phyloP scores from a whole-genome alignment of 2,329 filamentous ascomycete genomes.

The Xylaria sp. region DNA sequence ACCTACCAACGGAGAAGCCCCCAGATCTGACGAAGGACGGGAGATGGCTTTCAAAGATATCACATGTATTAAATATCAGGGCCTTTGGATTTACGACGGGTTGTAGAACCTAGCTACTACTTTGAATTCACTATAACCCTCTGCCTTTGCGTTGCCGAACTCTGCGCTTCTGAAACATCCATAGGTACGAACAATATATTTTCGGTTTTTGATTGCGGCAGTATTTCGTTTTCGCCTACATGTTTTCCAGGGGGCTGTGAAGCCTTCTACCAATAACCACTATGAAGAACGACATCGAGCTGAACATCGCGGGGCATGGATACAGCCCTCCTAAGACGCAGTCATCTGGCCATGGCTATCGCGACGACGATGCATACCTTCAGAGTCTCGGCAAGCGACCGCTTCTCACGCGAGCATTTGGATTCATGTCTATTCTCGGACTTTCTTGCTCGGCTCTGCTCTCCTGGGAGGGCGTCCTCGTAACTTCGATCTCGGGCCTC shows the following conservation, averaged over 20 bases:
- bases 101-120: too few species aligned
- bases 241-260: not conserved
- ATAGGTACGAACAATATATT: not conserved
- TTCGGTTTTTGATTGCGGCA: not conserved
- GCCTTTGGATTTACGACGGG: too few species aligned
- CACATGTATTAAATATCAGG: too few species aligned
- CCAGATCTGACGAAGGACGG: too few species aligned
- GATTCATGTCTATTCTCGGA: slow-evolving; percentile 44
- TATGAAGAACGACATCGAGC: slow-evolving; percentile 12
- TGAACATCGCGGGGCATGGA: slow-evolving; percentile 7
- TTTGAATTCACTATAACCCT: too few species aligned
- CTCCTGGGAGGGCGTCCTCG: slow-evolving; percentile 62
- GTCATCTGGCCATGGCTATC: not conserved
- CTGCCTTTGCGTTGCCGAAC: too few species aligned
- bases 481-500: slow-evolving; percentile 54
- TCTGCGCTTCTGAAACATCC: too few species aligned
- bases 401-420: slow-evolving; percentile 38
- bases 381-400: slow-evolving; percentile 36
- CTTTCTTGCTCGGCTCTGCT: slow-evolving; percentile 39
- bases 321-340: not conserved
- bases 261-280: not conserved
- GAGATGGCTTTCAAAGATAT: too few species aligned
- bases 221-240: not conserved
- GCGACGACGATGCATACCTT: slow-evolving; percentile 18
- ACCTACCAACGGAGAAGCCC: too few species aligned